Evolutionary conservation across 768 basidiomycete species (phyloP).

Genomic region (Panaeolus papilionaceus): DNA sequence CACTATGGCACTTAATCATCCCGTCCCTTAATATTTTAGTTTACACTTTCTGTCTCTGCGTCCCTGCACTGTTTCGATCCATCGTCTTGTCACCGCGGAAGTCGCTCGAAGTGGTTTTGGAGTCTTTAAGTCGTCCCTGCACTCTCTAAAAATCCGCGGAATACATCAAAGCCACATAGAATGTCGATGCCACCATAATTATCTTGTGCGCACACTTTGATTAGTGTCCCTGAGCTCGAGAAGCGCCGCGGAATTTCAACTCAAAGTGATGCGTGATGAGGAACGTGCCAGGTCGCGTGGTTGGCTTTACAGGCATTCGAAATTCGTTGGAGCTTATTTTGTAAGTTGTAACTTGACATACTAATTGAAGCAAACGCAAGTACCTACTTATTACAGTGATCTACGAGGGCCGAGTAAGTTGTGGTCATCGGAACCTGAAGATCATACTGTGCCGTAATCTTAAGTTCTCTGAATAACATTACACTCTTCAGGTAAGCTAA

Average conservation of each 20-base stretch:
- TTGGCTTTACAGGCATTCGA: too few relatives aligned
- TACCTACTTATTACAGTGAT: too few relatives aligned
- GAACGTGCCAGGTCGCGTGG: too few relatives aligned
- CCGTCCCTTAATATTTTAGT: not conserved
- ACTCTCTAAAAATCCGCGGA: constrained; percentile 7
- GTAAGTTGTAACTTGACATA: too few relatives aligned
- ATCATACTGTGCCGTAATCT: too few relatives aligned
- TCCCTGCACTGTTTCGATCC: not conserved
- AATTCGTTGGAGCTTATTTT: too few relatives aligned
- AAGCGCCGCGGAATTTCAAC: not conserved
- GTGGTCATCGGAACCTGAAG: too few relatives aligned
- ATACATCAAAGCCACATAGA: not conserved
- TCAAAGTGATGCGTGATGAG: not conserved
- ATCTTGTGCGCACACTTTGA: not conserved
- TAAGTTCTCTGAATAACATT: too few relatives aligned
- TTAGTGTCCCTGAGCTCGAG: constrained; percentile 9
- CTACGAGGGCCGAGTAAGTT: too few relatives aligned
- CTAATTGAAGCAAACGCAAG: too few relatives aligned
- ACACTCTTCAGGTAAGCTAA: too few relatives aligned
- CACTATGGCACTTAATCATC: not conserved
- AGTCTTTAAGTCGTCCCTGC: not conserved
- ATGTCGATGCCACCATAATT: not conserved
- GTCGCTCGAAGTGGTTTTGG: not conserved
- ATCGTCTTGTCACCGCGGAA: constrained; percentile 6
- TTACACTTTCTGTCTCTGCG: not conserved